Conservation (phyloP, 768 basidiomycete genomes). For the Tylopilus balloui region DNA sequence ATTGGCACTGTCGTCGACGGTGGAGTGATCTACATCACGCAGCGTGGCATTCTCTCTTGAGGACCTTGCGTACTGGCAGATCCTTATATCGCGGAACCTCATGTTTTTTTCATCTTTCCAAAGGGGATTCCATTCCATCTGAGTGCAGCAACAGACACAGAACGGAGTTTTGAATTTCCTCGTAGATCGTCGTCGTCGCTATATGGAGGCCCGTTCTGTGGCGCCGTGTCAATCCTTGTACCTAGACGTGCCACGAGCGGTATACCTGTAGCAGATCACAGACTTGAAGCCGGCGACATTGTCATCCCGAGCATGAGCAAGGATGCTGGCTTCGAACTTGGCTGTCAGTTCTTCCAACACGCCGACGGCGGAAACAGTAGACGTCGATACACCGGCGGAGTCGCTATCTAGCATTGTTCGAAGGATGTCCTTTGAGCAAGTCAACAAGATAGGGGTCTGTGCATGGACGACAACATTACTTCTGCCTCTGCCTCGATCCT, state of each 20-base stretch:
- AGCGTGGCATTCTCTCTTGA: slow-evolving; percentile 61
- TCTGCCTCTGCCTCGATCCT: slow-evolving; percentile 70
- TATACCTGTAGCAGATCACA: slow-evolving; percentile 58
- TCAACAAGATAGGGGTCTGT: slow-evolving; percentile 1
- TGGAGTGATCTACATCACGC: slow-evolving; percentile 48
- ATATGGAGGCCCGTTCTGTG: slow-evolving; percentile 63
- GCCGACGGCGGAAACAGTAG: slow-evolving; percentile 6
- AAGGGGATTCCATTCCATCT: no score
- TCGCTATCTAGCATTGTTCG: slow-evolving; percentile 21
- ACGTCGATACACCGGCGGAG: slow-evolving; percentile 9
- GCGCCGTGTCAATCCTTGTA: background rate
- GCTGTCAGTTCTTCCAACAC: slow-evolving; percentile 30
- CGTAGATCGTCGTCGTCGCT: slow-evolving; percentile 21
- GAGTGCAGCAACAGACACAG: slow-evolving; percentile 28
- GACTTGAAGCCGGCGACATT: slow-evolving; percentile 71
- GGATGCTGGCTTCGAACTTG: slow-evolving; percentile 36
- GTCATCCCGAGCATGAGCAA: slow-evolving; percentile 36
- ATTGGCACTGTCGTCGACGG: slow-evolving; percentile 65
- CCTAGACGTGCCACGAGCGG: background rate
- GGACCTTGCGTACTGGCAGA: no score
- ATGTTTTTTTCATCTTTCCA: no score
- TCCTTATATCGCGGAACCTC: no score
- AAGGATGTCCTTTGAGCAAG: slow-evolving; percentile 8
- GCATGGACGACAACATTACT: slow-evolving; percentile 35
- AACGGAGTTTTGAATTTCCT: slow-evolving; percentile 32